phyloP scores from a whole-genome alignment of 805 yeast genomes.

The Yamadazyma phyllophila region DNA sequence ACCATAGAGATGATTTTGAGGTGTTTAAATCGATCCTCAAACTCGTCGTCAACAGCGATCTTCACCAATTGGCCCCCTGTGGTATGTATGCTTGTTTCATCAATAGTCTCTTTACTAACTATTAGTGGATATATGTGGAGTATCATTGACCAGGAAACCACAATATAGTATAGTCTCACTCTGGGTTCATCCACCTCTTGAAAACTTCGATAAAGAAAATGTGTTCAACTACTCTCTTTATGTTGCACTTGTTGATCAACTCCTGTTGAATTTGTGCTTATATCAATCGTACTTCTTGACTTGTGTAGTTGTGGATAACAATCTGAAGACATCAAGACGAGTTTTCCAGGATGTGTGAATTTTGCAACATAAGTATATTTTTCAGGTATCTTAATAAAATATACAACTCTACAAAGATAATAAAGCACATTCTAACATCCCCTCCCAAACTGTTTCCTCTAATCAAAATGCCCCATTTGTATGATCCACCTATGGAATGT shows the following conservation, averaged over 20 bases:
- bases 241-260: not conserved
- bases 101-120: not conserved
- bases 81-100: conserved; percentile 3
- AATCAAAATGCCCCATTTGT: no score
- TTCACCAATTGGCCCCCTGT: conserved; percentile 4
- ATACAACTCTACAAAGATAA: no score
- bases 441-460: no score
- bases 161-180: conserved; percentile 16
- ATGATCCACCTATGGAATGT: not conserved
- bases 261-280: not conserved
- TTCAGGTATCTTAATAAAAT: no score
- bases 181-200: conserved; percentile 17
- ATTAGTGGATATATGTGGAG: conserved; percentile 18
- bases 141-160: conserved; percentile 10
- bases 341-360: conserved; percentile 3
- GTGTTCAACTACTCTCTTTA: conserved; percentile 7
- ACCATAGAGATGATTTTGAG: conserved; percentile 10
- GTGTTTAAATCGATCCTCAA: conserved; percentile 10
- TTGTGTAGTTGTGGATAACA: not conserved
- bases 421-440: no score
- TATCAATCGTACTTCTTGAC: not conserved
- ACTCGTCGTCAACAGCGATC: conserved; percentile 12
- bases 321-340: not conserved
- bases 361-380: not conserved
- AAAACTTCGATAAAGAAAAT: conserved; percentile 6